Conservation (phyloP, 2,329 filamentous ascomycete species). For the Ophiostoma triangulosporum region DNA sequence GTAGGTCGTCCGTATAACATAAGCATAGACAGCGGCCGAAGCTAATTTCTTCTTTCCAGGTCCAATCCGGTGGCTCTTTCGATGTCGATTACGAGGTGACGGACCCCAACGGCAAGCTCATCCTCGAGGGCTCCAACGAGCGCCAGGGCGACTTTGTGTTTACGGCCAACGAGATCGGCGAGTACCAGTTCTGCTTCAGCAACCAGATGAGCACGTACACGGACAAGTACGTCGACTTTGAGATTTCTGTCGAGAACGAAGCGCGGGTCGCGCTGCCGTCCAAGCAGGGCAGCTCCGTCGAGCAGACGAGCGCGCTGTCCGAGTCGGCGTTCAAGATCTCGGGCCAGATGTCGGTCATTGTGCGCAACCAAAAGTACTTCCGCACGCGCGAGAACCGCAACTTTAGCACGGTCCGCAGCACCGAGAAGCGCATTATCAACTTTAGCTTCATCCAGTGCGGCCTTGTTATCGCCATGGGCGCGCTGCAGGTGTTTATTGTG, state of each 20-base stretch:
- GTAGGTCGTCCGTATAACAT: too few species aligned
- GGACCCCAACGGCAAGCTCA: slow-evolving; percentile 65
- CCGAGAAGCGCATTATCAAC: slow-evolving; percentile 90
- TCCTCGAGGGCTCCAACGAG: slow-evolving; percentile 79
- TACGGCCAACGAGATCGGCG: slow-evolving; percentile 72
- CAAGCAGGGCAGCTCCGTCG: slow-evolving; percentile 75
- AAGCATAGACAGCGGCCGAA: too few species aligned
- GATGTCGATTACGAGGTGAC: slow-evolving; percentile 88
- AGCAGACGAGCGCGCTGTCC: slow-evolving; percentile 79
- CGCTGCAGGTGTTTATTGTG: slow-evolving; percentile 91
- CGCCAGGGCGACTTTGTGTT: slow-evolving; percentile 97
- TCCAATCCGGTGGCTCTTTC: slow-evolving; percentile 96
- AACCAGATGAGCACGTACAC: slow-evolving; percentile 97
- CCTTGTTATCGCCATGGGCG: slow-evolving; percentile 91
- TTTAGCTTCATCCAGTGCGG: slow-evolving; percentile 87
- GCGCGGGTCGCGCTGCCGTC: slow-evolving; percentile 66
- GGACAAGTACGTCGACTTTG: slow-evolving; percentile 96
- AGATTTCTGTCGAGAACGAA: slow-evolving; percentile 94
- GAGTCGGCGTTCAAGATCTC: slow-evolving; percentile 94
- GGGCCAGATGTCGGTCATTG: slow-evolving; percentile 83
- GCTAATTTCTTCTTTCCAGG: too few species aligned
- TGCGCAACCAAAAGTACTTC: slow-evolving; percentile 98
- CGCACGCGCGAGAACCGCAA: slow-evolving; percentile 96
- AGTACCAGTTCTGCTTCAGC: slow-evolving; percentile 96
- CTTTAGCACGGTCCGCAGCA: slow-evolving; percentile 94